Conservation (phyloP, 1,284 basidiomycete genomes). For the Gomphus bonarii region DNA sequence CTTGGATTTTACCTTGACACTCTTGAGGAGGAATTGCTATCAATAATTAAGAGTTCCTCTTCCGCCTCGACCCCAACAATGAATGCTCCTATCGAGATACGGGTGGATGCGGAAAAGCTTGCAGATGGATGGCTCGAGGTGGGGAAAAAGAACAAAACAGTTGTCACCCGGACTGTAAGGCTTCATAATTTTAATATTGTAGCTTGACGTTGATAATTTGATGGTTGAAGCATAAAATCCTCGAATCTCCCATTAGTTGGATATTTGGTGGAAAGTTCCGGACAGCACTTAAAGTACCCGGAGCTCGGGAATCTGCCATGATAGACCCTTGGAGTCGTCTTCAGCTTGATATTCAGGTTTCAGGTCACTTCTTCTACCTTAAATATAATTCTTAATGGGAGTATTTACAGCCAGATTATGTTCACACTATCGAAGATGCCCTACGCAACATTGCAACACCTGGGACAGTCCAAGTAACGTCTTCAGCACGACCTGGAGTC, state of each 20-base stretch:
- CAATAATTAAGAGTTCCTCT: slow-evolving; percentile 20
- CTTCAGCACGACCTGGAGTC: slow-evolving; percentile 42
- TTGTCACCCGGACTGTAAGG: slow-evolving; percentile 68
- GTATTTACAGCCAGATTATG: slow-evolving; percentile 49
- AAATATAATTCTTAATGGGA: neutral
- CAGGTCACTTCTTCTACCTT: slow-evolving; percentile 13
- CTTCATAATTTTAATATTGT: neutral
- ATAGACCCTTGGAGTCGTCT: slow-evolving; percentile 91
- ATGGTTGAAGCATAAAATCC: slow-evolving; percentile 52
- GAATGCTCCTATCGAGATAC: slow-evolving; percentile 28
- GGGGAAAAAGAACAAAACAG: slow-evolving; percentile 78
- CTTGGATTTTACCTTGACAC: slow-evolving; percentile 96
- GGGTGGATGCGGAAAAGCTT: slow-evolving; percentile 28
- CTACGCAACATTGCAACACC: slow-evolving; percentile 72
- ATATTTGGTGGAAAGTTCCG: slow-evolving; percentile 93
- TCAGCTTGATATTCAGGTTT: slow-evolving; percentile 80
- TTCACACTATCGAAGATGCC: slow-evolving; percentile 78
- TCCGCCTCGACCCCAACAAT: slow-evolving; percentile 15
- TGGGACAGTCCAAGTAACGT: slow-evolving; percentile 71
- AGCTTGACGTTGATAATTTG: neutral
- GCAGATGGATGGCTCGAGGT: slow-evolving; percentile 88
- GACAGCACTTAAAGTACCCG: slow-evolving; percentile 75
- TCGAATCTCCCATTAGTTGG: slow-evolving; percentile 81
- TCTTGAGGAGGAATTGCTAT: slow-evolving; percentile 82
- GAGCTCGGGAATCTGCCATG: slow-evolving; percentile 79